Percentiles rank a stretch among this genome's conserved stretches.
Evolutionary conservation across 805 yeast genomes (phyloP).

Genomic region (Teunomyces panamensis): DNA sequence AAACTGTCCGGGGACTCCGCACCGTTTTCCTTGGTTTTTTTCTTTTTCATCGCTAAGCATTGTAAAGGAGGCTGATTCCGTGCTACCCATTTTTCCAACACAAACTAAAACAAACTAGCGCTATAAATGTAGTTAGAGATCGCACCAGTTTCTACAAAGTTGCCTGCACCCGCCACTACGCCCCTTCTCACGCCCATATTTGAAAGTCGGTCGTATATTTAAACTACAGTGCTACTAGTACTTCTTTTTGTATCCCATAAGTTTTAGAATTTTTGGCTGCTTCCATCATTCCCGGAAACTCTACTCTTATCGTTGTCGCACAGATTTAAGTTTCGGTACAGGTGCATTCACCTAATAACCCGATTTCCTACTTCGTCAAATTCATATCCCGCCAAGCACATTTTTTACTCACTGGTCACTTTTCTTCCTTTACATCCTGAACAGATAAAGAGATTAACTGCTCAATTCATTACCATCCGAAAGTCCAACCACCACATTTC

Average conservation of each 20-base stretch:
- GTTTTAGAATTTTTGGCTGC: background rate
- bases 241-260: background rate
- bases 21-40: background rate
- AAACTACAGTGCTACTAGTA: background rate
- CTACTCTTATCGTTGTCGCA: background rate
- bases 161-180: background rate
- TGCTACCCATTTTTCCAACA: background rate
- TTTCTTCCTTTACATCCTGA: background rate
- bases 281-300: background rate
- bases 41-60: background rate
- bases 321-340: background rate
- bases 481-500: background rate
- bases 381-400: background rate
- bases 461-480: too few species aligned
- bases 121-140: background rate
- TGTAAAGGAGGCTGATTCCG: background rate
- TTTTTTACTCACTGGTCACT: background rate
- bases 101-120: background rate
- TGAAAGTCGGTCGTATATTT: background rate
- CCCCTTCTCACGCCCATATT: background rate
- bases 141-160: background rate
- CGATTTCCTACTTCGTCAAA: background rate
- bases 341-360: background rate
- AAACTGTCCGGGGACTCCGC: background rate
- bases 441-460: background rate